A percentile compares a stretch with the other conserved stretches of the same genome.
Conservation (phyloP, 257 asterid genomes). For the Penstemon newberryi region DNA sequence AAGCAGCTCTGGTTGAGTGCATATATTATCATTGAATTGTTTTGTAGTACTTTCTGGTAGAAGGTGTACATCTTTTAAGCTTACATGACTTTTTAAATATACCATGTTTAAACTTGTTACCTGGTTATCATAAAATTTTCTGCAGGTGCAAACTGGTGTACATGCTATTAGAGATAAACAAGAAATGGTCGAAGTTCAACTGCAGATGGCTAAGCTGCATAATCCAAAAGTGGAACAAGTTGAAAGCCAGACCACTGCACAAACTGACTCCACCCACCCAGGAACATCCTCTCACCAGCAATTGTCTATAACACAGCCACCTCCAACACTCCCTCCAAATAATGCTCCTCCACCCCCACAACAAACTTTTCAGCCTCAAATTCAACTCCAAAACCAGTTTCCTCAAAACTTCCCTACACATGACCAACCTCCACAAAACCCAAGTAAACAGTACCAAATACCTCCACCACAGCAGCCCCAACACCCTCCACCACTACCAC, state of each 20-base stretch:
- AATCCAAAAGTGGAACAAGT: conserved; percentile 39
- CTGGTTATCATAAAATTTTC: conserved; percentile 9
- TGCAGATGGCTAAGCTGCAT: conserved; percentile 46
- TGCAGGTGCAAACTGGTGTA: conserved; percentile 59
- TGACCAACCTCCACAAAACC: conserved; percentile 37
- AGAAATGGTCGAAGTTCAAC: conserved; percentile 48
- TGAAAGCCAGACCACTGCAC: conserved; percentile 32
- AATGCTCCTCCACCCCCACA: conserved; percentile 44
- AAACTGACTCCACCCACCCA: conserved; percentile 38
- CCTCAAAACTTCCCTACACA: conserved; percentile 36
- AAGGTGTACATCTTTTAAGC: too few species aligned
- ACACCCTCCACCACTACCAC: neutral
- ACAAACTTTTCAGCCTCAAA: conserved; percentile 38
- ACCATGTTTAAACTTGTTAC: conserved; percentile 7
- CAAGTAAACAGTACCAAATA: conserved; percentile 37
- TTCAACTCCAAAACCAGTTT: conserved; percentile 44
- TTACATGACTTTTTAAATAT: neutral
- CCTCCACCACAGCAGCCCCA: conserved; percentile 44
- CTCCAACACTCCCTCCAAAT: conserved; percentile 38
- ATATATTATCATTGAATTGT: neutral
- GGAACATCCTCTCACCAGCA: conserved; percentile 41
- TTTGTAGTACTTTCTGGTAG: neutral
- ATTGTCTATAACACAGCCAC: conserved; percentile 37
- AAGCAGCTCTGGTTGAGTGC: neutral
- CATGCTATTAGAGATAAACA: conserved; percentile 54